Percentiles rank a stretch among this genome's conserved stretches.
phyloP scores from a whole-genome alignment of 73 alveolate genomes.

The Uronychia binucleata region DNA sequence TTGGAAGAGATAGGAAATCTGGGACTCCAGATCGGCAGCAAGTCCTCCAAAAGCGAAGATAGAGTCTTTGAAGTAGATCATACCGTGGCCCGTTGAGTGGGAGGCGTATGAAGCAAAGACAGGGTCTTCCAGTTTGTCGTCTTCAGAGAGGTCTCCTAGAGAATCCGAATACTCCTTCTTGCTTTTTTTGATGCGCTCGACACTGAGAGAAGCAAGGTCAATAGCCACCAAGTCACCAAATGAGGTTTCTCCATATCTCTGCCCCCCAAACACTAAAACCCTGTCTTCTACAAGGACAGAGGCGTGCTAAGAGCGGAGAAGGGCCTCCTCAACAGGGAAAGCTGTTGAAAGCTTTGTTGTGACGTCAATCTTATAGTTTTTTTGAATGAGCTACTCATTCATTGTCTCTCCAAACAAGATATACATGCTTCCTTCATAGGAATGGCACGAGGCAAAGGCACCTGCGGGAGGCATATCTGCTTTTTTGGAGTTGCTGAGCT shows the following conservation, averaged over 20 bases:
- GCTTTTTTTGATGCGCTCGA: neutral
- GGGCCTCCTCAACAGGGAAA: neutral
- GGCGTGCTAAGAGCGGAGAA: neutral
- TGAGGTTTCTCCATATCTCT: neutral
- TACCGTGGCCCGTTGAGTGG: neutral
- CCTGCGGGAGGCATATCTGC: neutral
- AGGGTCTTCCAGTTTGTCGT: neutral
- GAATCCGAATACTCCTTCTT: neutral
- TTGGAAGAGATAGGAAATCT: neutral
- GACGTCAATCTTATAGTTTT: neutral
- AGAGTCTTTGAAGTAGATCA: neutral
- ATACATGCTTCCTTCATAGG: neutral
- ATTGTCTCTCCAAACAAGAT: neutral
- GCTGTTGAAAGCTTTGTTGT: neutral
- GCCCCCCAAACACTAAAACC: neutral
- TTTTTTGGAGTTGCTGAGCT: neutral
- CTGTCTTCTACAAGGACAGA: neutral
- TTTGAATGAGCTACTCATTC: neutral
- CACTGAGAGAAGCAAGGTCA: neutral
- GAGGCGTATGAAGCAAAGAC: neutral
- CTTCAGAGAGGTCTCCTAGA: neutral
- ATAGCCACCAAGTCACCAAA: neutral
- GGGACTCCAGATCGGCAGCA: neutral
- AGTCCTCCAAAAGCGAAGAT: neutral
- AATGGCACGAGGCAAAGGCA: neutral